Conservation (phyloP, 139 green algal genomes). For the Picocystis salinarum region DNA sequence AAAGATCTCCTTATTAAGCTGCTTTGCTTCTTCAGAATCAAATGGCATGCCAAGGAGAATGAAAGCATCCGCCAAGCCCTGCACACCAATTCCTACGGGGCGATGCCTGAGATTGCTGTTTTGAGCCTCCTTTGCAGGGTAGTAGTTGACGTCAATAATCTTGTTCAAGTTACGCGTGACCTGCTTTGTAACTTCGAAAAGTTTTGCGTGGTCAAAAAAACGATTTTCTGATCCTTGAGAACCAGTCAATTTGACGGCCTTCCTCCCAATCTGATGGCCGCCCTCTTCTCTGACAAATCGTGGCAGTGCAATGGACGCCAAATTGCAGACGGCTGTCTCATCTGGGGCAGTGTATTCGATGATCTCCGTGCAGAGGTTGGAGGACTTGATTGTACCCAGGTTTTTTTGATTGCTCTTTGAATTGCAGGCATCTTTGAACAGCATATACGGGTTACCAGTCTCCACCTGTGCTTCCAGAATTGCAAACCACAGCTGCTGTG, state of each 20-base stretch:
- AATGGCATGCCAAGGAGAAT: slow-evolving; percentile 94
- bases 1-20: slow-evolving; percentile 89
- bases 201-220: slow-evolving; percentile 30
- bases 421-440: slow-evolving; percentile 97
- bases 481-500: slow-evolving; percentile 96
- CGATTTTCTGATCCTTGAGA: slow-evolving; percentile 43
- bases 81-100: slow-evolving; percentile 89
- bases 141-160: slow-evolving; percentile 99
- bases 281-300: slow-evolving; percentile 48
- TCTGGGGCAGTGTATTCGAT: slow-evolving; percentile 85
- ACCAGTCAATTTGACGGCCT: slow-evolving; percentile 43
- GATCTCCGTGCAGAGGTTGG: slow-evolving; percentile 99
- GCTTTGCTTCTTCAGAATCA: slow-evolving; percentile 55
- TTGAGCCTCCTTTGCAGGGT: slow-evolving; percentile 70
- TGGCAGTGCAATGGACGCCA: slow-evolving; percentile 90
- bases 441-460: slow-evolving; percentile 98
- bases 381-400: slow-evolving; percentile 94
- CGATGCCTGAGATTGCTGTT: slow-evolving; percentile 85
- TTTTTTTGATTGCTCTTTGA: slow-evolving; percentile 85
- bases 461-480: slow-evolving; percentile 96
- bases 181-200: slow-evolving; percentile 26
- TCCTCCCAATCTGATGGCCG: slow-evolving; percentile 26
- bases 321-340: slow-evolving; percentile 97
- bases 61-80: slow-evolving; percentile 95
- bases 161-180: slow-evolving; percentile 89